Evolutionary conservation across 1,284 basidiomycete species (phyloP), one percentile per base, ranked within the genome.

Genomic region (Rhizoctonia solani): DNA sequence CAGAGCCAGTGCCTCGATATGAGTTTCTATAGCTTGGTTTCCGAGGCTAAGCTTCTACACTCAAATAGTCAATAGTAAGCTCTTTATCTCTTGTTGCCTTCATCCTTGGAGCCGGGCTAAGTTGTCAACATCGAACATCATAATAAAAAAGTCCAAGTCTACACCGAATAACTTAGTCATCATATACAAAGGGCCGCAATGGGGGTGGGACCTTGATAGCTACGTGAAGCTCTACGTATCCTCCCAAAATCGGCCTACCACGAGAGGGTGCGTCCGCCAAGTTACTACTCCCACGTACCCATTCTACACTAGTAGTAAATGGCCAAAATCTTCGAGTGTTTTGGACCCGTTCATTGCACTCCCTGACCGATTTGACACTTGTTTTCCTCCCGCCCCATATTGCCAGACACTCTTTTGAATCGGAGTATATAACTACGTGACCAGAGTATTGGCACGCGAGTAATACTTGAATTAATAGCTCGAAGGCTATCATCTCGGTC

Each of bases 391-490:
- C 56, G 16, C 29, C 29, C 1, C 37, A 30, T 9, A 49, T 46
- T 16, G 19, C 27, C 14, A 61, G 46, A 13, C 42, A 41, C 11
- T 25, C 39, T 2, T 42, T 23, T 32, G 59, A 63, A 19, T 63
- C 49, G n/a, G 47, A 63, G 25, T 49, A 25, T 3, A 63, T 49
- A 5, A 41, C 42, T 5, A 46, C 19, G 5, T 23, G 47, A 13
- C 59, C 59, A 19, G 47, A 52, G 49, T 52, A 53, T 4, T 37
- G 21, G 13, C 47, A 21, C 19, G 59, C 21, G 37, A 63, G 32
- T 14, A 63, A 47, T n/a, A 49, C 47, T 34, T 30, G 49, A 3
- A 49, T 39, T 19, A 63, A n/a, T 32, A 63, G 59, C 32, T 63
- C 59, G 29, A 63, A 37, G 1, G 32, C 59, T 5, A 53, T 42